Evolutionary conservation across 805 yeast species (phyloP).

Genomic region (Pichia paraexigua): DNA sequence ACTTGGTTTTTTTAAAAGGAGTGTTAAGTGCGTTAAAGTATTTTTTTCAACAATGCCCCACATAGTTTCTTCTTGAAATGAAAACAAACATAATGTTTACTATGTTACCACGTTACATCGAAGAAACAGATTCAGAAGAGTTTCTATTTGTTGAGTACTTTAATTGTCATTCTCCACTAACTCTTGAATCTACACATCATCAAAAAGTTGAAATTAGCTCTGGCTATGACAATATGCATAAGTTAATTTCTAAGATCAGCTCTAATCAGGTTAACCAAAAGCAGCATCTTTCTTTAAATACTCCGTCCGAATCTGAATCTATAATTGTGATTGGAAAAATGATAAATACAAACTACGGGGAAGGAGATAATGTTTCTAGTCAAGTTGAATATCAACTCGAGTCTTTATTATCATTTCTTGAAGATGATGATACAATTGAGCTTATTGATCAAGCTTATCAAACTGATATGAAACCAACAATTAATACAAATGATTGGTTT

Average conservation of each 20-base stretch:
- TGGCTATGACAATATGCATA: neutral
- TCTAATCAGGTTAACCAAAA: neutral
- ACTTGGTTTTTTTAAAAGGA: too few relatives aligned
- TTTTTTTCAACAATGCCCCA: too few relatives aligned
- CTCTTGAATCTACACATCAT: neutral
- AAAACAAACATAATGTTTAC: neutral
- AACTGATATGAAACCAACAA: neutral
- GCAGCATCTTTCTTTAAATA: neutral
- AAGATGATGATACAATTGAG: neutral
- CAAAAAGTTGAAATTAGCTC: neutral
- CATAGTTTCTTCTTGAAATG: too few relatives aligned
- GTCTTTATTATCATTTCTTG: neutral
- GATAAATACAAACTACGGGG: neutral
- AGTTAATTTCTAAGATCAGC: neutral
- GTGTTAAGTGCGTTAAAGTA: too few relatives aligned
- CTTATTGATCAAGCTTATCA: neutral
- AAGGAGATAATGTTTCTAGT: neutral
- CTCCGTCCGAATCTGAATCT: neutral
- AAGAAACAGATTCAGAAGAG: neutral
- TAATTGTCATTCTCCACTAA: neutral
- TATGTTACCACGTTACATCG: neutral
- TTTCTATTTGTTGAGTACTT: neutral
- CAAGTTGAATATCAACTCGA: neutral
- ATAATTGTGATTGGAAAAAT: neutral
- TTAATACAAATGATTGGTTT: neutral